A percentile compares a stretch with the other conserved stretches of the same genome.
Conservation (phyloP, 2,329 filamentous ascomycete genomes). For the Trichoderma lentiforme region DNA sequence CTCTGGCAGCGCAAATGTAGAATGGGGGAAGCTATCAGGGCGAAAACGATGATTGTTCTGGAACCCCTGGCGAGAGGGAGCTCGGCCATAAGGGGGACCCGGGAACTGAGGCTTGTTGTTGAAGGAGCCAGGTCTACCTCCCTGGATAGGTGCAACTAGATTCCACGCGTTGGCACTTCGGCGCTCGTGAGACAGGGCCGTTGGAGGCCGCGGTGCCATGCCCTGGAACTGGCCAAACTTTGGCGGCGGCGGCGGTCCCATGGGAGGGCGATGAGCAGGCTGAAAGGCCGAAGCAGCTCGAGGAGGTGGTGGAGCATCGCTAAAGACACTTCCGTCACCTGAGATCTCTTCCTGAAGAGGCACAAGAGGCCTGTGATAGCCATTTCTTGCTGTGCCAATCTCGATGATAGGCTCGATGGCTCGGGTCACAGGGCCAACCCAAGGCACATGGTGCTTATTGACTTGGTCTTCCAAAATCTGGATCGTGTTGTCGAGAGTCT, state of each 20-base stretch:
- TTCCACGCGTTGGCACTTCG: constrained; percentile 24
- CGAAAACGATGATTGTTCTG: constrained; percentile 28
- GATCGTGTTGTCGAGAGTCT: constrained; percentile 35
- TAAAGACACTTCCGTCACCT: background rate
- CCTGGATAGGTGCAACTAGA: constrained; percentile 22
- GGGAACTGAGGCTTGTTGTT: constrained; percentile 17
- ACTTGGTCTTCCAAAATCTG: constrained; percentile 36
- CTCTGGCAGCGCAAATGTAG: constrained; percentile 25
- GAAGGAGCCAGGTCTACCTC: constrained; percentile 21
- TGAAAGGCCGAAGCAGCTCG: constrained; percentile 27
- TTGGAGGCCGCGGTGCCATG: constrained; percentile 29
- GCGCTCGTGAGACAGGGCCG: constrained; percentile 27
- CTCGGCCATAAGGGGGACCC: constrained; percentile 21
- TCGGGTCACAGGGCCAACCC: constrained; percentile 34
- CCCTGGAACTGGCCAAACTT: constrained; percentile 32
- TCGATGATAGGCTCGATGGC: constrained; percentile 33
- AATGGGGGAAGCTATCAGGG: constrained; percentile 32
- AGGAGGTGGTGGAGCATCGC: constrained; percentile 23
- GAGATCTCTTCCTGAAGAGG: constrained; percentile 3
- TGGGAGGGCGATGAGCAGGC: constrained; percentile 19
- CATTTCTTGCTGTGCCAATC: constrained; percentile 27
- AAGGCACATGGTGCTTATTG: constrained; percentile 35
- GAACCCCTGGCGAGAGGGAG: constrained; percentile 22
- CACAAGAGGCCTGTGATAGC: constrained; percentile 28
- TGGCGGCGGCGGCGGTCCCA: constrained; percentile 25